A percentile compares a stretch with the other conserved stretches of the same genome.
phyloP scores from a whole-genome alignment of 768 basidiomycete genomes.

The Tricholoma saponaceum region DNA sequence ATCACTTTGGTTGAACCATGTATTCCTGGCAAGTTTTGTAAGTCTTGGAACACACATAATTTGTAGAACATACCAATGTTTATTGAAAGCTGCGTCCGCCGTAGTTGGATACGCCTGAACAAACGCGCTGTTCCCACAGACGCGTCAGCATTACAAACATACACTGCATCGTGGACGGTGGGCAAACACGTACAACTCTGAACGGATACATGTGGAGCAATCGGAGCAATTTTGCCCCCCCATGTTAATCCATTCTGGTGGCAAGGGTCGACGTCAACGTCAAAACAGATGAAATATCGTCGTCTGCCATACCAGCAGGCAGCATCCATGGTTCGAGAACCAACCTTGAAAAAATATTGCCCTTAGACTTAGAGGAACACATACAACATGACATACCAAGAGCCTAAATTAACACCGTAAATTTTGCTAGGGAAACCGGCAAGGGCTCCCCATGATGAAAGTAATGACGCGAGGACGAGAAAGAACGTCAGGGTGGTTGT shows the following conservation, averaged over 20 bases:
- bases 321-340: slow-evolving; percentile 83
- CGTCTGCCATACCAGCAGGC: slow-evolving; percentile 56
- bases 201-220: slow-evolving; percentile 59
- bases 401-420: slow-evolving; percentile 25
- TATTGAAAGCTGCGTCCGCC: slow-evolving; percentile 52
- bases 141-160: neutral
- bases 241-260: slow-evolving; percentile 68
- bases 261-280: neutral
- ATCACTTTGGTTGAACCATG: slow-evolving; percentile 69
- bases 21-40: slow-evolving; percentile 46
- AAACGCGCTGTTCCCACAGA: slow-evolving; percentile 42
- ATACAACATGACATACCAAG: slow-evolving; percentile 30
- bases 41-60: neutral
- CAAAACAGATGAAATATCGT: no score
- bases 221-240: slow-evolving; percentile 60
- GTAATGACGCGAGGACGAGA: neutral
- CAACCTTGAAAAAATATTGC: slow-evolving; percentile 44
- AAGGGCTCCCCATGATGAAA: slow-evolving; percentile 3
- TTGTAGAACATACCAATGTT: slow-evolving; percentile 50
- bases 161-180: neutral
- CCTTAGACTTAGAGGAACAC: neutral
- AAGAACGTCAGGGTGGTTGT: neutral
- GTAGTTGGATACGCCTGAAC: slow-evolving; percentile 55
- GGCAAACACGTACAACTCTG: slow-evolving; percentile 57
- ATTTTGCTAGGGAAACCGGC: slow-evolving; percentile 21